Evolutionary conservation across 345 rosid genomes (phyloP).

Genomic region (Raphanus sativus): DNA sequence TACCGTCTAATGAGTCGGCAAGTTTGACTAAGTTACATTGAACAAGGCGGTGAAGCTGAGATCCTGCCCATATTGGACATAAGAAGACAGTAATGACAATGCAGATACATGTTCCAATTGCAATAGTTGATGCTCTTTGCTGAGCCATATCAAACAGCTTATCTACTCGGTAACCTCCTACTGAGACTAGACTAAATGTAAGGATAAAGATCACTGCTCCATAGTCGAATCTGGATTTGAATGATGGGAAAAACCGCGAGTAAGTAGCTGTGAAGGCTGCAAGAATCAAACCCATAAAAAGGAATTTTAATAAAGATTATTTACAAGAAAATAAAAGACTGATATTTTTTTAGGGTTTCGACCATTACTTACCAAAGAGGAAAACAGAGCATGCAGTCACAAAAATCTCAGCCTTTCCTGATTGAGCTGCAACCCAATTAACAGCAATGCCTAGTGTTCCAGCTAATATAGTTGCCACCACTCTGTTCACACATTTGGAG

Average conservation of each 20-base stretch:
- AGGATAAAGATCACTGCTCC: slow-evolving; percentile 79
- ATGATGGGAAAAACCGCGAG: slow-evolving; percentile 69
- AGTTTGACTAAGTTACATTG: slow-evolving; percentile 60
- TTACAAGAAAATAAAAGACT: neutral
- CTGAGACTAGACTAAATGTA: slow-evolving; percentile 70
- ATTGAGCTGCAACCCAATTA: slow-evolving; percentile 59
- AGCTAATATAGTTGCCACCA: slow-evolving; percentile 58
- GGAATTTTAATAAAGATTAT: neutral
- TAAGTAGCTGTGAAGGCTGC: slow-evolving; percentile 75
- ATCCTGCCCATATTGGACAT: slow-evolving; percentile 80
- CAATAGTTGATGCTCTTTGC: slow-evolving; percentile 61
- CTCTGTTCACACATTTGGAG: slow-evolving; percentile 64
- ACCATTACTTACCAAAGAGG: slow-evolving; percentile 58
- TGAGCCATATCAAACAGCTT: slow-evolving; percentile 55
- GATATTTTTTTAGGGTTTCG: neutral
- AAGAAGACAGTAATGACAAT: slow-evolving; percentile 53
- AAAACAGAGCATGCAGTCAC: slow-evolving; percentile 60
- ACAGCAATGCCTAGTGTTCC: slow-evolving; percentile 67
- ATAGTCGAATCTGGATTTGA: slow-evolving; percentile 71
- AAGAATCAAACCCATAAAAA: slow-evolving; percentile 8
- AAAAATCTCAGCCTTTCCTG: slow-evolving; percentile 54
- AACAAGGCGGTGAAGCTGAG: slow-evolving; percentile 63
- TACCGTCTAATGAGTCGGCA: slow-evolving; percentile 66
- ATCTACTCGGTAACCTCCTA: slow-evolving; percentile 64
- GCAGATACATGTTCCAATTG: slow-evolving; percentile 63